These are phyloP conservation scores for Paracoccidioides lutzii DNA, from an alignment of 2,329 filamentous ascomycete genomes.

Conservation along the genomic window DNA sequence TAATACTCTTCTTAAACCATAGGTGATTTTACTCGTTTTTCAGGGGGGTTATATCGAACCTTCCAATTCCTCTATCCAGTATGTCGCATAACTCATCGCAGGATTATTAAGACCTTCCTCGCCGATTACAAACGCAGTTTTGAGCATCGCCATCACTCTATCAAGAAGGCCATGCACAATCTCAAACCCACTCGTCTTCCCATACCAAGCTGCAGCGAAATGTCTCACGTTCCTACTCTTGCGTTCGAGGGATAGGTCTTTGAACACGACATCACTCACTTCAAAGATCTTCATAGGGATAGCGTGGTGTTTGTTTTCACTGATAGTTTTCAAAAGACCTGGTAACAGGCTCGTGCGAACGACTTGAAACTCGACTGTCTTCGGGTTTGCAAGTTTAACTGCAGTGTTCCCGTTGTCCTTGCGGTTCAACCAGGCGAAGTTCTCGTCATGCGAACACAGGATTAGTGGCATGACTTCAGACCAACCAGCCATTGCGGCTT, in stretches of 20 bases:
- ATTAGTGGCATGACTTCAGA: constrained; percentile 92
- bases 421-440: constrained; percentile 89
- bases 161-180: constrained; percentile 89
- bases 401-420: constrained; percentile 74
- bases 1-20: too few species aligned
- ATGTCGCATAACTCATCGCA: constrained; percentile 51
- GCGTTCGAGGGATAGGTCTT: constrained; percentile 68
- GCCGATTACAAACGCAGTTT: constrained; percentile 62
- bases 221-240: constrained; percentile 86
- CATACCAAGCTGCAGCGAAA: constrained; percentile 92
- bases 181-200: constrained; percentile 89
- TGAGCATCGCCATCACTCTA: constrained; percentile 83
- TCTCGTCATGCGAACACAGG: constrained; percentile 94
- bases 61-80: constrained; percentile 89
- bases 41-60: constrained; percentile 25
- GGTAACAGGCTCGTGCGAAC: constrained; percentile 78
- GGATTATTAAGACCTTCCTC: constrained; percentile 56
- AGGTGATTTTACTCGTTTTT: too few species aligned
- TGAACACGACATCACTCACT: constrained; percentile 81
- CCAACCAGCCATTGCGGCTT: constrained; percentile 91
- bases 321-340: constrained; percentile 81
- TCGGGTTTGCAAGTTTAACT: constrained; percentile 78
- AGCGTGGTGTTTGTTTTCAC: constrained; percentile 80
- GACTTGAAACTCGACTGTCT: constrained; percentile 86
- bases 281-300: constrained; percentile 90